phyloP scores from a whole-genome alignment of 2,329 filamentous ascomycete species.

The Sporothrix curviconia region DNA sequence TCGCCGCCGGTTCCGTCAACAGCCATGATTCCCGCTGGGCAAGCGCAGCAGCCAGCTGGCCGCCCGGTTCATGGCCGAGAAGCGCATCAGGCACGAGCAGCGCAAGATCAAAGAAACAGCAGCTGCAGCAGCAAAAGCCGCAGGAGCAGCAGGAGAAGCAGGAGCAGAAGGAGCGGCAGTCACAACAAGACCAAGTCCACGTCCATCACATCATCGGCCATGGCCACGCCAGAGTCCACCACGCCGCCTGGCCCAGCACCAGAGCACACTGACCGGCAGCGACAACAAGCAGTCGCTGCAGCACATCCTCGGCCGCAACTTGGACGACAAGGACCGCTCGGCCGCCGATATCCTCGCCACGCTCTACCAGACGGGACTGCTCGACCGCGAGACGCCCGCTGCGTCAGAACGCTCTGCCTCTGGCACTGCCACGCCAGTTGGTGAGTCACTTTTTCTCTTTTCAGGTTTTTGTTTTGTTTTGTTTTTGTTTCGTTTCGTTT shows the following conservation, averaged over 20 bases:
- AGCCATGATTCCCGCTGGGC: neutral
- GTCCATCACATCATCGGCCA: neutral
- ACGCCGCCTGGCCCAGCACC: neutral
- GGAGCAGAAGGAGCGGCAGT: neutral
- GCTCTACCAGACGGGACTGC: constrained; percentile 12
- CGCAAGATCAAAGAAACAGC: neutral
- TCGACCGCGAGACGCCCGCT: neutral
- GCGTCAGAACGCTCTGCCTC: neutral
- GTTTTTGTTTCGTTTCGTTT: neutral
- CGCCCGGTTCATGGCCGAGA: neutral
- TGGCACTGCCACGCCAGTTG: neutral
- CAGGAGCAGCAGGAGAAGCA: neutral
- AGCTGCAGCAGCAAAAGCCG: neutral
- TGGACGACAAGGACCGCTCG: constrained; percentile 17
- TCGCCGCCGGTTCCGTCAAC: constrained; percentile 7
- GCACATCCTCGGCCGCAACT: constrained; percentile 5
- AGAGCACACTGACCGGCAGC: neutral
- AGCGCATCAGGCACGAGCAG: neutral
- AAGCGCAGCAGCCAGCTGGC: constrained; percentile 5
- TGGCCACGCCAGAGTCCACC: neutral
- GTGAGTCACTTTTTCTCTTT: neutral
- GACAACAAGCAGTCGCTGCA: neutral
- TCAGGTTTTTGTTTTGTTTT: neutral
- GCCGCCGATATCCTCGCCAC: constrained; percentile 17
- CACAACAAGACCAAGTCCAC: too few species aligned